Percentiles rank a stretch among this genome's conserved stretches.
Evolutionary conservation across 352 stramenopile genomes (phyloP).

Genomic region (Pythium dissotocum): DNA sequence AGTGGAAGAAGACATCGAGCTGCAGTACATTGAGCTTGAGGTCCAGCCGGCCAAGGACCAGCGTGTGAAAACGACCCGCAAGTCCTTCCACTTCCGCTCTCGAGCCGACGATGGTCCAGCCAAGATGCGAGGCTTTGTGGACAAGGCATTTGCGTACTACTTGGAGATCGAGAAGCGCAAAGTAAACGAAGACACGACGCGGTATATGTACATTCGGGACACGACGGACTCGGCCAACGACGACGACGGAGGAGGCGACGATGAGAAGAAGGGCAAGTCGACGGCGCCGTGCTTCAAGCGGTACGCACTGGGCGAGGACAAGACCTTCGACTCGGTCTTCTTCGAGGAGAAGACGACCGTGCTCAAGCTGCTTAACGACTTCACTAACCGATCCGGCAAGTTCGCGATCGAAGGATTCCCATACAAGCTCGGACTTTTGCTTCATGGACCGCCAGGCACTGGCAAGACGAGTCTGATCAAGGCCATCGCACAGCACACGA

Average conservation of each 20-base stretch:
- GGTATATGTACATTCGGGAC: conserved; percentile 39
- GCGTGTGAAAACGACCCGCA: conserved; percentile 9
- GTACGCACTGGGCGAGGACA: conserved; percentile 74
- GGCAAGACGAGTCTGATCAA: conserved; percentile 89
- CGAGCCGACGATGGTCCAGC: conserved; percentile 22
- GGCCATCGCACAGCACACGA: conserved; percentile 52
- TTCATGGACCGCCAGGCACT: conserved; percentile 81
- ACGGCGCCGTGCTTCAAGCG: conserved; percentile 39
- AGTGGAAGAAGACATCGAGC: conserved; percentile 31
- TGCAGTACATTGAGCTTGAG: conserved; percentile 21
- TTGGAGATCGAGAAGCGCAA: conserved; percentile 26
- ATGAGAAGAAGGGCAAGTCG: conserved; percentile 36
- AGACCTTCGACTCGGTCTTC: conserved; percentile 84
- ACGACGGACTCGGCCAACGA: background rate
- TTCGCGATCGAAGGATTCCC: conserved; percentile 84
- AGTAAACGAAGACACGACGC: conserved; percentile 31
- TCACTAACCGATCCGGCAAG: conserved; percentile 60
- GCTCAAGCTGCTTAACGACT: conserved; percentile 62
- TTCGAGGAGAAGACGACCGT: conserved; percentile 69
- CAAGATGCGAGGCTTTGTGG: conserved; percentile 35
- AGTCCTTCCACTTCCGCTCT: conserved; percentile 27
- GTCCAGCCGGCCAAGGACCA: conserved; percentile 4
- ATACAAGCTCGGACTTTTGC: conserved; percentile 79
- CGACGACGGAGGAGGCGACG: conserved; percentile 26
- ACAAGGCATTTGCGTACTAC: conserved; percentile 33